Evolutionary conservation across 345 rosid genomes (phyloP).

Genomic region (Citrus australasica): DNA sequence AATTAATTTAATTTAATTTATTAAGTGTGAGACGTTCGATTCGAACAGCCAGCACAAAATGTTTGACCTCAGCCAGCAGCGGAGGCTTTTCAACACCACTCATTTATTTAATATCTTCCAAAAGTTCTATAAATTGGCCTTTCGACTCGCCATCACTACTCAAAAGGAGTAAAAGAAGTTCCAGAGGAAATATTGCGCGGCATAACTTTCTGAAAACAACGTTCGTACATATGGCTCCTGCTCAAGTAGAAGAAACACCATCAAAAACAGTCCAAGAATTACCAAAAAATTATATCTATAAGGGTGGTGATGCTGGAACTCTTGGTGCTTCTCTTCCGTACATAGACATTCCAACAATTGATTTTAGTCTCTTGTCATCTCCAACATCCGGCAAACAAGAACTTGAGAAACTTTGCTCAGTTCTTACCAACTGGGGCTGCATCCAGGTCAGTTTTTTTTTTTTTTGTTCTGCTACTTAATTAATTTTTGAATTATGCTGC

Average conservation of each 20-base stretch:
- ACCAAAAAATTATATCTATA: slow-evolving; percentile 41
- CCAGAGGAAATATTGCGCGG: background rate
- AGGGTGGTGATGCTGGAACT: slow-evolving; percentile 22
- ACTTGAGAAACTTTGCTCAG: slow-evolving; percentile 47
- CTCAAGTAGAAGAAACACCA: background rate
- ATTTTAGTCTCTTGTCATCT: slow-evolving; percentile 47
- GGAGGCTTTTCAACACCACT: too few species aligned
- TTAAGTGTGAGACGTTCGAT: too few species aligned
- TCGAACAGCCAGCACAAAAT: too few species aligned
- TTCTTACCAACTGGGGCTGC: slow-evolving; percentile 66
- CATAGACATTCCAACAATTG: slow-evolving; percentile 47
- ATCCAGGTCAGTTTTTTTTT: slow-evolving; percentile 48
- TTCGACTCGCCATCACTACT: too few species aligned
- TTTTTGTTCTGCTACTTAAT: too few species aligned
- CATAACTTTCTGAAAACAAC: background rate
- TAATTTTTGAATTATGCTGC: too few species aligned
- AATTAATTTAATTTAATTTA: too few species aligned
- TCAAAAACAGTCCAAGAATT: slow-evolving; percentile 15
- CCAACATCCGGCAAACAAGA: slow-evolving; percentile 16
- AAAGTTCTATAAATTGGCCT: too few species aligned
- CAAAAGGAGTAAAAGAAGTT: background rate
- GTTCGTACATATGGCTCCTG: background rate
- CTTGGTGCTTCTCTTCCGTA: slow-evolving; percentile 34
- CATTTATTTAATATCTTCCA: too few species aligned
- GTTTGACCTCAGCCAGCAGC: too few species aligned